Base-by-base conservation (phyloP, 176 grass and related monocot species). In the Rhynchospora pubera region DNA sequence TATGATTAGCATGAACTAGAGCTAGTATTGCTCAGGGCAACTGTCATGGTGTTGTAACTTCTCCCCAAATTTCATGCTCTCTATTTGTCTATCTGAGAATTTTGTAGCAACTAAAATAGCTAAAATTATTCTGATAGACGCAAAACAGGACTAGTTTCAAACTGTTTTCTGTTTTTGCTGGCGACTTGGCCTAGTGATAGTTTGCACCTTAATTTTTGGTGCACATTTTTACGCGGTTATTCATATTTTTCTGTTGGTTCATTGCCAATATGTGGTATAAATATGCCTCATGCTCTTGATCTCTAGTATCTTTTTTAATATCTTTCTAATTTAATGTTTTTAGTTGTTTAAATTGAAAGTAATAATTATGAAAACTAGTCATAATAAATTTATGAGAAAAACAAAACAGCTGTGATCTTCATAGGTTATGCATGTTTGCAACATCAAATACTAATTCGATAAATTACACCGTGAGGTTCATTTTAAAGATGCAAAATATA, bases 31-130 rank as follows among this genome's bases (percentile, higher is more conserved):
- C 24, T 55, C 50, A 32, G 30, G 50, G 72, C 61, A 82, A 66
- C 45, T 23, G 58, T 77, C 19, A 24, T 53, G 14, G 16, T 77
- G 71, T 84, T 63, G 42, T 63, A 84, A 51, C 58, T 60, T 30
- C n/a, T 28, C 53, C 72, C 50, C 55, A 0, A 51, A 22, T 19
- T 58, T 74, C 46, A 28, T 28, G 72, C 15, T 77, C 55, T 56
- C 72, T 77, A 32, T 78, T 63, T 66, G 50, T 73, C 63, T 83
- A 70, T 80, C 82, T 58, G 81, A 83, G 81, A 97, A 89, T 86
- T 91, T 91, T 97, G 82, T 84, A 86, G 89, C 78, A 62, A 70
- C 52, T 79, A 80, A 57, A 79, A 88, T 22, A 65, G 60, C 59
- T 64, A 82, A 51, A 82, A 62, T 63, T 82, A 52, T 82, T 82